A percentile compares a stretch with the other conserved stretches of the same genome.
These are phyloP conservation scores for Candida pseudoglaebosa DNA, from an alignment of 805 yeast species.

Conservation along the genomic window DNA sequence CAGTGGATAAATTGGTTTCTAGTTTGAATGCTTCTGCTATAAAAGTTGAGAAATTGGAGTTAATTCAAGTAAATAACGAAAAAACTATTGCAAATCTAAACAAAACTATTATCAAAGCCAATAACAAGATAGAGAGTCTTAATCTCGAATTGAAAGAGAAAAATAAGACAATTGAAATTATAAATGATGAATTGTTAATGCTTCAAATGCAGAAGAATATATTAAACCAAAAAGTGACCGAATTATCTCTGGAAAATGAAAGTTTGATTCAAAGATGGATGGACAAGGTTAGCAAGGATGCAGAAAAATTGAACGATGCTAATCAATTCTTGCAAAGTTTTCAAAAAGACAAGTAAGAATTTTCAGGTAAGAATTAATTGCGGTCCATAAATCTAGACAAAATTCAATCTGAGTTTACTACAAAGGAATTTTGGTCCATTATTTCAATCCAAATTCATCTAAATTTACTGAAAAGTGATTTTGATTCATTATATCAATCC, in stretches of 20 bases:
- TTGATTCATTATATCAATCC: too few relatives aligned
- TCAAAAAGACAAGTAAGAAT: not conserved
- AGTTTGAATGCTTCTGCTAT: constrained; percentile 24
- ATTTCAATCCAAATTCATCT: too few relatives aligned
- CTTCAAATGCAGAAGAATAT: constrained; percentile 55
- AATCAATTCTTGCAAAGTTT: constrained; percentile 20
- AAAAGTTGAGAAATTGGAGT: constrained; percentile 21
- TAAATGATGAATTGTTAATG: constrained; percentile 67
- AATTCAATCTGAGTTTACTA: too few relatives aligned
- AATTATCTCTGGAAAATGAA: constrained; percentile 47
- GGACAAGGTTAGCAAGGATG: constrained; percentile 47
- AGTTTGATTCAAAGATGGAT: constrained; percentile 45
- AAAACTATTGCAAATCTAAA: constrained; percentile 14
- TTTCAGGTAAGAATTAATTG: too few relatives aligned
- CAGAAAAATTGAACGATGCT: constrained; percentile 53
- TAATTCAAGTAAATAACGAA: constrained; percentile 8
- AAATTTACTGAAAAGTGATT: too few relatives aligned
- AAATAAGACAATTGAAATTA: constrained; percentile 51
- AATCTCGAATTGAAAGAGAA: constrained; percentile 38
- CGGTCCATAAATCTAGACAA: too few relatives aligned
- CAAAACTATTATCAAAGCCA: constrained; percentile 15
- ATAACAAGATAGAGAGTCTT: constrained; percentile 18
- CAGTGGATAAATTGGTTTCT: constrained; percentile 19
- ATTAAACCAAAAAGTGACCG: constrained; percentile 26
- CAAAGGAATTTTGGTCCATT: too few relatives aligned